A percentile compares a stretch with the other conserved stretches of the same genome.
phyloP scores from a whole-genome alignment of 352 stramenopile species.

The Phytopythium vexans region DNA sequence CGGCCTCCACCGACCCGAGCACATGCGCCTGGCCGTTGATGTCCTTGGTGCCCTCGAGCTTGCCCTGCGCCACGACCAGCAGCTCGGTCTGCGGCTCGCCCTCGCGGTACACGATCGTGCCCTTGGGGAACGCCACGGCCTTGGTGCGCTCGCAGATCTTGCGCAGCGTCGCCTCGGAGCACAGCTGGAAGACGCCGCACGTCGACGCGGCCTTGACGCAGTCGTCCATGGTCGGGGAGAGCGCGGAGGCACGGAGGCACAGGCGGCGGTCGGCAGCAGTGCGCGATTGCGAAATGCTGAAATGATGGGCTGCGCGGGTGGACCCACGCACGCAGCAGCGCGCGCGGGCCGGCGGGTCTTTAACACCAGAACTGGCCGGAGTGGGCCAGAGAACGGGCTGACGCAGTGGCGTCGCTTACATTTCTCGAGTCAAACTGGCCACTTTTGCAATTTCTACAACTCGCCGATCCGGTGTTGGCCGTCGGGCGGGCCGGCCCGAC shows the following conservation, averaged over 20 bases:
- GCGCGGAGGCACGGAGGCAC: neutral
- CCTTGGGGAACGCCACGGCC: slow-evolving; percentile 68
- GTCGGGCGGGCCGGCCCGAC: no score
- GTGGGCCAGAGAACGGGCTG: no score
- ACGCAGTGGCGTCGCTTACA: no score
- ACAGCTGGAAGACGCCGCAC: slow-evolving; percentile 80
- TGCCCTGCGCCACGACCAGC: slow-evolving; percentile 65
- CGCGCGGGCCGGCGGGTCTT: no score
- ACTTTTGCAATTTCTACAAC: no score
- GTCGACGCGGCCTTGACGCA: slow-evolving; percentile 61
- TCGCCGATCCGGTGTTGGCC: no score
- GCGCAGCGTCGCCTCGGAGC: slow-evolving; percentile 76
- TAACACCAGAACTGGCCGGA: no score
- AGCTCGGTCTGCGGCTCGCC: slow-evolving; percentile 78
- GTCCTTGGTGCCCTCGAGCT: slow-evolving; percentile 70
- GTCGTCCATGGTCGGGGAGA: slow-evolving; percentile 37
- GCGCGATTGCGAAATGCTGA: slow-evolving; percentile 4
- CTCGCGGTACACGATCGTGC: slow-evolving; percentile 75
- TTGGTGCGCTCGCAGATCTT: slow-evolving; percentile 67
- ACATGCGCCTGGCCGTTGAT: slow-evolving; percentile 85
- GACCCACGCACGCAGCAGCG: no score
- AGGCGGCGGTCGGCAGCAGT: slow-evolving; percentile 7
- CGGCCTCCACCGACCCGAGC: slow-evolving; percentile 43
- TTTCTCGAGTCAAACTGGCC: no score
- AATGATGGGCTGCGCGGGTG: neutral